Conservation (phyloP, 257 asterid species). For the Parsonsia alboflavescens region DNA sequence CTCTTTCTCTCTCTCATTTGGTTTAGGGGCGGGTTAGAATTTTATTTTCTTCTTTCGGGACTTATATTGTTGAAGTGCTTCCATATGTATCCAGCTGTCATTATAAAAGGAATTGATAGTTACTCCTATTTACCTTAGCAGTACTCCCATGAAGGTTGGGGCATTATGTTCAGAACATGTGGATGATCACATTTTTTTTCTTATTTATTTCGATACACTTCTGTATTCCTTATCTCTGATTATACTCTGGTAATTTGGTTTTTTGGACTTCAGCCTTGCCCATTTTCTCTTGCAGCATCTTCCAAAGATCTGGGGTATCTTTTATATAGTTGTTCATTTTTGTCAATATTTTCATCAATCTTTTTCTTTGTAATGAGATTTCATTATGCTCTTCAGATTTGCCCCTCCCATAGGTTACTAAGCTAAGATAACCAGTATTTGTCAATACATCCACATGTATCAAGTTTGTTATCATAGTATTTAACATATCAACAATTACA, state of each 20-base stretch:
- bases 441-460: background rate
- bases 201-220: background rate
- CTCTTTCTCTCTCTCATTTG: background rate
- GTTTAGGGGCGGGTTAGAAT: background rate
- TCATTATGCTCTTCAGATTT: background rate
- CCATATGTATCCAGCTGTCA: background rate
- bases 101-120: background rate
- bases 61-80: background rate
- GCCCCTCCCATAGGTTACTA: background rate
- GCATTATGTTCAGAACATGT: background rate
- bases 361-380: background rate
- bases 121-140: background rate
- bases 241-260: background rate
- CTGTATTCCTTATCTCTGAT: background rate
- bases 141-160: background rate
- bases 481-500: background rate
- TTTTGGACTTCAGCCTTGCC: background rate
- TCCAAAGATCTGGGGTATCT: background rate
- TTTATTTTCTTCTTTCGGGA: background rate
- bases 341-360: background rate
- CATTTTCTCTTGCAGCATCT: background rate
- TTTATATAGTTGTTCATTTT: background rate
- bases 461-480: background rate
- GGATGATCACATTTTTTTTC: background rate
- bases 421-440: background rate